These are phyloP conservation scores for Stephania cephalantha DNA, from an alignment of 164 flowering plant genomes.

Conservation along the genomic window DNA sequence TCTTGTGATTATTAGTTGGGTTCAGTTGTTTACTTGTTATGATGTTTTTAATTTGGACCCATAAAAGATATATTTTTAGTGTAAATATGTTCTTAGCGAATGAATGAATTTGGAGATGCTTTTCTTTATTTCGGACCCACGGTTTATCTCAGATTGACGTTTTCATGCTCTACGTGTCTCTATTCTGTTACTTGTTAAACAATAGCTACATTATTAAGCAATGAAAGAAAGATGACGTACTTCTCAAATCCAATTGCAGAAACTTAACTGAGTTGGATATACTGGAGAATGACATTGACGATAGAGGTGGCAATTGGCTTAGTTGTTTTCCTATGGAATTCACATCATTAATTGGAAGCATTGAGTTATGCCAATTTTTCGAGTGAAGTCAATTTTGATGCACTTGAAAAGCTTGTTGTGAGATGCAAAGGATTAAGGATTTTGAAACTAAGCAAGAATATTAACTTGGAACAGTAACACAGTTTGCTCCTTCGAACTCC, in stretches of 20 bases:
- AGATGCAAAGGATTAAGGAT: slow-evolving; percentile 61
- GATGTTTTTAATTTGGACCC: no score
- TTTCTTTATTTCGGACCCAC: no score
- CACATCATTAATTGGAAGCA: slow-evolving; percentile 57
- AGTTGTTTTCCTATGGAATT: slow-evolving; percentile 69
- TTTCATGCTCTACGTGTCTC: not conserved
- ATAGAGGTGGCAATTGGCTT: slow-evolving; percentile 55
- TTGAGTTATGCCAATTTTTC: slow-evolving; percentile 50
- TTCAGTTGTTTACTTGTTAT: no score
- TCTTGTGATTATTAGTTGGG: not conserved
- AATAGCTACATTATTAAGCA: not conserved
- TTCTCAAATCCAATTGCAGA: slow-evolving; percentile 22
- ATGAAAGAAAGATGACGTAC: not conserved
- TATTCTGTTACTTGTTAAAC: not conserved
- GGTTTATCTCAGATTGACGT: slow-evolving; percentile 9
- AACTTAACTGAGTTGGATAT: slow-evolving; percentile 56
- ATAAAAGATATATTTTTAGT: no score
- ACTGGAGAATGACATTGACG: slow-evolving; percentile 52
- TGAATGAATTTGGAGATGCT: no score
- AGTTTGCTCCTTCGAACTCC: slow-evolving; percentile 55
- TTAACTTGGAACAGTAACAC: slow-evolving; percentile 50
- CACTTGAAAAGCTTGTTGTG: slow-evolving; percentile 56
- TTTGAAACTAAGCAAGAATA: slow-evolving; percentile 48
- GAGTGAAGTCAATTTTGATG: slow-evolving; percentile 46
- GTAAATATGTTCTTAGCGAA: no score